Base-by-base conservation (phyloP, 2,329 filamentous ascomycete genomes). In the Aspergillus hortae region DNA sequence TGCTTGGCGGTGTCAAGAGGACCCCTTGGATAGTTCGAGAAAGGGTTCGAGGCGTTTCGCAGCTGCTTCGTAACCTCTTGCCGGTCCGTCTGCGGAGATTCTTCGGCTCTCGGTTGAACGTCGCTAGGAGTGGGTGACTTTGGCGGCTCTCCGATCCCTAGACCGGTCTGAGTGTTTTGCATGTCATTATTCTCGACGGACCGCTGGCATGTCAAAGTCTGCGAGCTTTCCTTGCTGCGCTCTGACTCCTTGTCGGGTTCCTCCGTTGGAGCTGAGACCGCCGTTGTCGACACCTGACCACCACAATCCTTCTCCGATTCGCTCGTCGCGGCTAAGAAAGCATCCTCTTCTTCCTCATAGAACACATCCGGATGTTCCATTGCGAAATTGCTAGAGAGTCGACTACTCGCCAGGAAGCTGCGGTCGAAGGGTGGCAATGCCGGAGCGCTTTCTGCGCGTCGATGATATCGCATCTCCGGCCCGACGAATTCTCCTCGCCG, bases 341-440 rank as follows among this genome's bases (percentile, higher is more conserved):
- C 74, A 60, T 78, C 75, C 52, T 78, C 76, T 54, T 78, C 76
- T 55, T 79, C 75, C 57, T 79, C 76, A 44, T 78, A 74, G 52
- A 78, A 77, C 4, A 78, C 76, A 57, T 78, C 76, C 5, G 69
- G 68, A 38, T 72, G 71, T 45, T 73, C 69, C 46, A 77, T 61
- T 1, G 67, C 62, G 6, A 70, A 60, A 40, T 65, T 69, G 23
- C 68, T 73, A 12, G 67, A 66, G 25, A 77, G 60, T 6, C 74
- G 69, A 42, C 64, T 63, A 19, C 67, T 62, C 21, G 62, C 63
- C 41, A 78, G 67, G 36, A 64, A 61, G 50, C 65, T 70, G 45
- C 74, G 72, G 56, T 78, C 75, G 50, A 78, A 71, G 5, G 76
- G 74, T 43, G 73, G 74, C 74, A 79, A 73, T 49, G 72, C 72